Evolutionary conservation across 2,329 filamentous ascomycete genomes (phyloP).

Genomic region (Xylariales sp.): DNA sequence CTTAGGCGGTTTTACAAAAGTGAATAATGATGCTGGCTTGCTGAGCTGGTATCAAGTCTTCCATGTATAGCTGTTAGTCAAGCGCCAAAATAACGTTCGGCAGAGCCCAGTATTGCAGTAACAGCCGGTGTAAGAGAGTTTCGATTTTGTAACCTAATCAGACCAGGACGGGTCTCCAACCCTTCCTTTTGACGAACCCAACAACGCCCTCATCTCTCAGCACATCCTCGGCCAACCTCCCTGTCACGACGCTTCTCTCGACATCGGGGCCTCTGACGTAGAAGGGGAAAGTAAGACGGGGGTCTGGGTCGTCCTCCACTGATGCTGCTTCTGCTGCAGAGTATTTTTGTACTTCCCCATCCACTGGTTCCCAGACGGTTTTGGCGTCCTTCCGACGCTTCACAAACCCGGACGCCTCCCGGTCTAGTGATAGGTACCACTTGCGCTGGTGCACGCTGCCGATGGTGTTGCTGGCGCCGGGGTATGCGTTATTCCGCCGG

Average conservation of each 20-base stretch:
- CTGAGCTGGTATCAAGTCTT: too few species aligned
- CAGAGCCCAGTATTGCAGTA: too few species aligned
- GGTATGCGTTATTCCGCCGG: slow-evolving; percentile 59
- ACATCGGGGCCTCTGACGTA: slow-evolving; percentile 54
- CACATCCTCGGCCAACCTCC: slow-evolving; percentile 53
- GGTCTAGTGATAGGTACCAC: slow-evolving; percentile 64
- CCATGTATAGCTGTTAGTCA: too few species aligned
- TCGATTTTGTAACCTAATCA: too few species aligned
- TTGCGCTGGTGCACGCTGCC: slow-evolving; percentile 62
- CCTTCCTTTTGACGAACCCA: slow-evolving; percentile 52
- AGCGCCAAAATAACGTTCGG: too few species aligned
- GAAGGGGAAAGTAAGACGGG: slow-evolving; percentile 48
- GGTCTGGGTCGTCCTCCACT: slow-evolving; percentile 9
- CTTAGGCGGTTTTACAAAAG: too few species aligned
- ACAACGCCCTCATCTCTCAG: slow-evolving; percentile 57
- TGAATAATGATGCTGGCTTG: too few species aligned
- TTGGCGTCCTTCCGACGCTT: slow-evolving; percentile 21
- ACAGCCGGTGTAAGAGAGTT: too few species aligned
- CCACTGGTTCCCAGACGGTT: slow-evolving; percentile 16
- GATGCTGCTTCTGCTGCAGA: too few species aligned
- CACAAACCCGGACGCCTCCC: slow-evolving; percentile 52
- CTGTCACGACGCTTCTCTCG: slow-evolving; percentile 65
- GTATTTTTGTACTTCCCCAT: too few species aligned
- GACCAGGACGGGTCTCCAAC: slow-evolving; percentile 49
- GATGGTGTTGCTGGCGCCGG: slow-evolving; percentile 61